These are phyloP conservation scores for Sugiyamaella chiloensis DNA, from an alignment of 805 yeast species.

Conservation along the genomic window DNA sequence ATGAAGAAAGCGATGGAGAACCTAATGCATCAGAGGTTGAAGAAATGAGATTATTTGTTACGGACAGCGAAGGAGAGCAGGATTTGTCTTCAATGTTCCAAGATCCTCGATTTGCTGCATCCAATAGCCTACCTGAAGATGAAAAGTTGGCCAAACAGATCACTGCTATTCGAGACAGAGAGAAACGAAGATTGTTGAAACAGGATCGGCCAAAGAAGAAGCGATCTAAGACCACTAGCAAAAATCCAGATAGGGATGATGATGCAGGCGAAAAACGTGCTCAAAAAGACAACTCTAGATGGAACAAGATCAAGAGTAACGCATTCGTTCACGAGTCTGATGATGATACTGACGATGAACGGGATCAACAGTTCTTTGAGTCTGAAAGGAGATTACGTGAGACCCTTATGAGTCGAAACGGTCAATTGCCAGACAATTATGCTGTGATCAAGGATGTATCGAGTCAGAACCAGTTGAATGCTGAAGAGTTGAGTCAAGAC, in stretches of 20 bases:
- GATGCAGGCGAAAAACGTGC: conserved; percentile 14
- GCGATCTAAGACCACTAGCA: background rate
- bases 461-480: background rate
- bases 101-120: conserved; percentile 25
- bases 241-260: conserved; percentile 21
- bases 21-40: conserved; percentile 35
- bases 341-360: conserved; percentile 60
- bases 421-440: background rate
- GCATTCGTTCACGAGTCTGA: conserved; percentile 59
- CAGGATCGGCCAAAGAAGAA: conserved; percentile 3
- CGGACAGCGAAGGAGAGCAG: conserved; percentile 36
- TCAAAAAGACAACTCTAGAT: conserved; percentile 14
- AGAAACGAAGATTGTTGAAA: conserved; percentile 4
- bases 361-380: conserved; percentile 49
- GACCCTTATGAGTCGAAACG: background rate
- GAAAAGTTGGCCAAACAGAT: conserved; percentile 22
- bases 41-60: conserved; percentile 20
- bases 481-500: conserved; percentile 6
- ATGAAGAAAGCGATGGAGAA: conserved; percentile 25
- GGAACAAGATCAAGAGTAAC: conserved; percentile 41
- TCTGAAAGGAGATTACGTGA: conserved; percentile 45
- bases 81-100: conserved; percentile 20
- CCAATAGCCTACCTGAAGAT: conserved; percentile 20
- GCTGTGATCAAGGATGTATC: background rate
- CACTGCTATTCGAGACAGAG: conserved; percentile 5